These are phyloP conservation scores for Chaetomiaceae sp. DNA, from an alignment of 2,329 filamentous ascomycete genomes.

Conservation along the genomic window DNA sequence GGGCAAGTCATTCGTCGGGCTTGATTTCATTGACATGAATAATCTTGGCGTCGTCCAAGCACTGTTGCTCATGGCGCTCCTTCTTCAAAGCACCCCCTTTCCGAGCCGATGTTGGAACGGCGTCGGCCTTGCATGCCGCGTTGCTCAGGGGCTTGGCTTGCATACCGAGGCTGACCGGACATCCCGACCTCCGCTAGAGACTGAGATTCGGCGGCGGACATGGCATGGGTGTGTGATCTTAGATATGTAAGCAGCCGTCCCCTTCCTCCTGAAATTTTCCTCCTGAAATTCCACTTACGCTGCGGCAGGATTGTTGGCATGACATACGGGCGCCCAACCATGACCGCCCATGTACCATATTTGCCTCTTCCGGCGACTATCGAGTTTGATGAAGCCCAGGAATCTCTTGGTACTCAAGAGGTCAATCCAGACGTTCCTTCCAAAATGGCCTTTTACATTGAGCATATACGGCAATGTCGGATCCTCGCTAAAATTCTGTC, in stretches of 20 bases:
- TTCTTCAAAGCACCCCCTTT: conserved; percentile 39
- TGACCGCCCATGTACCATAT: conserved; percentile 26
- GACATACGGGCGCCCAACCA: conserved; percentile 28
- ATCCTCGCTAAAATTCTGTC: conserved; percentile 23
- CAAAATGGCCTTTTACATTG: conserved; percentile 20
- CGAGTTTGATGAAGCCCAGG: conserved; percentile 5
- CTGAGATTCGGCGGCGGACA: conserved; percentile 31
- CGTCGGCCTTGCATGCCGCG: conserved; percentile 39
- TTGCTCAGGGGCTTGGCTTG: conserved; percentile 40
- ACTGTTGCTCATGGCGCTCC: conserved; percentile 36
- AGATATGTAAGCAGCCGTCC: conserved; percentile 19
- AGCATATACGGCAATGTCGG: conserved; percentile 18
- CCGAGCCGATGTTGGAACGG: conserved; percentile 41
- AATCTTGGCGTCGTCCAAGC: conserved; percentile 39
- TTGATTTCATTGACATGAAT: conserved; percentile 36
- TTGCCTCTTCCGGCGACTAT: conserved; percentile 9
- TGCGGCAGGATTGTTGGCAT: conserved; percentile 27
- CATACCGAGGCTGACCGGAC: conserved; percentile 29
- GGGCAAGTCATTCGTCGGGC: conserved; percentile 33
- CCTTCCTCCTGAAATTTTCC: not conserved
- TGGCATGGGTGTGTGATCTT: conserved; percentile 27
- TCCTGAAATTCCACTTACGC: not conserved
- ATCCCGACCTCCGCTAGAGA: conserved; percentile 29
- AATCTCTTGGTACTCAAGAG: not conserved
- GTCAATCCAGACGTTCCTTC: not conserved